These are phyloP conservation scores for Ustilago shanxiensis DNA, from an alignment of 1,284 basidiomycete species.

Conservation along the genomic window DNA sequence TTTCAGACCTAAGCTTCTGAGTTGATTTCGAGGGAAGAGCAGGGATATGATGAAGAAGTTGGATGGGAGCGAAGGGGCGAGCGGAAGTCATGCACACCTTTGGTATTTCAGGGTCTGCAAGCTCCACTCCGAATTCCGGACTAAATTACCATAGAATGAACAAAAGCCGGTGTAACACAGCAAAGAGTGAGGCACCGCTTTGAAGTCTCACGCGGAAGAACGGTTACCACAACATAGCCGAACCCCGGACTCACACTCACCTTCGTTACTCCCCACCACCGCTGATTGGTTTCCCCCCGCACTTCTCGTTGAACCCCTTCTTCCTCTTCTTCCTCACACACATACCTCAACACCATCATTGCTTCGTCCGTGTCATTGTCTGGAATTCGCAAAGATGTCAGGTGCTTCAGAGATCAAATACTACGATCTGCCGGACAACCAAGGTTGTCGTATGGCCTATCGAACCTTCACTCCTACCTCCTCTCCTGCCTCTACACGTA, in stretches of 20 bases:
- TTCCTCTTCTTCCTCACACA: background rate
- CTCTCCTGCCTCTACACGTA: background rate
- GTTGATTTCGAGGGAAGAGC: no score
- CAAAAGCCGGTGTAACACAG: background rate
- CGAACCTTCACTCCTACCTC: constrained; percentile 15
- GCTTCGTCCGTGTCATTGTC: background rate
- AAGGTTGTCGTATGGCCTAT: constrained; percentile 51
- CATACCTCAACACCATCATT: background rate
- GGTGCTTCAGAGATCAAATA: constrained; percentile 13
- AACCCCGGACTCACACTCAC: background rate
- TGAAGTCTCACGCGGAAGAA: background rate
- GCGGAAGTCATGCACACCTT: background rate
- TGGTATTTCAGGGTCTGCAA: constrained; percentile 15
- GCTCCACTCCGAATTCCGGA: constrained; percentile 4
- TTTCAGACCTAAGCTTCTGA: no score
- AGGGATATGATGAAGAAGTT: no score
- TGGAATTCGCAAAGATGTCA: background rate
- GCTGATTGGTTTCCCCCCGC: background rate
- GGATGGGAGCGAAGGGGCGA: background rate
- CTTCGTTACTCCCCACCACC: background rate
- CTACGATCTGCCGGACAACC: constrained; percentile 16
- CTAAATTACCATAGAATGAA: background rate
- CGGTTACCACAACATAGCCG: constrained; percentile 5
- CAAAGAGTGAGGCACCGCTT: background rate
- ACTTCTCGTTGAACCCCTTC: background rate